These are phyloP conservation scores for Aurinia saxatilis DNA, from an alignment of 345 rosid genomes.

Conservation along the genomic window DNA sequence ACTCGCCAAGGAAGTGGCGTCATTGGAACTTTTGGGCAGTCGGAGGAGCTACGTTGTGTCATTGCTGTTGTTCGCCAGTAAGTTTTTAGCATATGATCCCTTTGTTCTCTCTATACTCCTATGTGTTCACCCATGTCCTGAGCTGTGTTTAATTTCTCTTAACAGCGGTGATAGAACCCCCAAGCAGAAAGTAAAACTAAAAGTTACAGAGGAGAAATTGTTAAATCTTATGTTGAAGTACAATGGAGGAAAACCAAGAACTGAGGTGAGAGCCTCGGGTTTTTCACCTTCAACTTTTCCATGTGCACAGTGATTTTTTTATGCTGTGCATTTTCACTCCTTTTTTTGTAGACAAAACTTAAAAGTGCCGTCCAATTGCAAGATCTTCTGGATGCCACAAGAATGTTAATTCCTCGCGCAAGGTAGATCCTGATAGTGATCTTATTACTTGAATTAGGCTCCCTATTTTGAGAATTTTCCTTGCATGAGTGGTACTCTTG, in stretches of 20 bases:
- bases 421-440: conserved; percentile 43
- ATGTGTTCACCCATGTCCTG: conserved; percentile 1
- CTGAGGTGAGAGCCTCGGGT: conserved; percentile 49
- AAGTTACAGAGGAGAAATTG: conserved; percentile 93
- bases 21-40: conserved; percentile 86
- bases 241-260: conserved; percentile 91
- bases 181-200: conserved; percentile 98
- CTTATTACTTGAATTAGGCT: neutral
- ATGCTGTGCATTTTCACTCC: neutral
- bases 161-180: conserved; percentile 98
- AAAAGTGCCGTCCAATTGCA: conserved; percentile 95
- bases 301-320: neutral
- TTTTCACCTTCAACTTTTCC: neutral
- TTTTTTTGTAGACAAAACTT: conserved; percentile 78
- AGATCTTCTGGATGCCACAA: conserved; percentile 98
- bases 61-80: conserved; percentile 96
- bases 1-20: conserved; percentile 98
- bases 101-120: neutral
- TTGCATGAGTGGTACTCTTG: neutral
- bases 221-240: conserved; percentile 93
- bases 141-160: conserved; percentile 10
- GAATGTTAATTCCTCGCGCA: conserved; percentile 87
- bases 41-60: conserved; percentile 98
- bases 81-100: conserved; percentile 28
- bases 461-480: neutral